Evolutionary conservation across 768 basidiomycete species (phyloP), one percentile per base, ranked within the genome.

Genomic region (Tubosaeta sp.): DNA sequence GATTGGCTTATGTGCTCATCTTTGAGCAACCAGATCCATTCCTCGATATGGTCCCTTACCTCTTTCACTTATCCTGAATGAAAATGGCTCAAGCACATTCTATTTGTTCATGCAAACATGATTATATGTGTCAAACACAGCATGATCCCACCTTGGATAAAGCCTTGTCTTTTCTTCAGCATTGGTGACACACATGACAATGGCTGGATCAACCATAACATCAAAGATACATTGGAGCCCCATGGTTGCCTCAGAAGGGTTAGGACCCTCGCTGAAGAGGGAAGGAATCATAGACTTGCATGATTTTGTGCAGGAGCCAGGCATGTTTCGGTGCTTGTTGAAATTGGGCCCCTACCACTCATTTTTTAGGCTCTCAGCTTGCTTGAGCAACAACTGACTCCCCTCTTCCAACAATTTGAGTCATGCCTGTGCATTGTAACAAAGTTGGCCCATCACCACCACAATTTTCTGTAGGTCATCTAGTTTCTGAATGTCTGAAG

Each of bases 231-330:
- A 48, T 38, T 22, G 33, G 42, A 67, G 63, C 17, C 63, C 56
- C 7, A 49, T 47, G 17, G 3, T 47, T 22, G 51, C 64, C 31
- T 60, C 63, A 0, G 52, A 41, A 13, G 41, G 26, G 25, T 56
- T 48, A 0, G 57, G 42, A 5, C 56, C 54, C 29, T 84, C 82
- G 10, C 84, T 87, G 10, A 93, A 74, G 29, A 95, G 77, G 0
- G 94, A n/a, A 94, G 0, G 88, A 87, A 32, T 90, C 84, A 66
- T 95, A 95, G 6, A 97, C 93, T 1, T 76, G 70, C 83, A 95
- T 88, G 57, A 97, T 83, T 66, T 97, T 93, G 12, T 88, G 84
- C 9, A 98, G 75, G 51, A 91, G 83, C 55, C 91, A 87, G 0
- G 82, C 77, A 39, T 93, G 85, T 29, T 29, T 29, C 27, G 27